phyloP scores from a whole-genome alignment of 2,329 filamentous ascomycete species.

The Trichothecium roseum region DNA sequence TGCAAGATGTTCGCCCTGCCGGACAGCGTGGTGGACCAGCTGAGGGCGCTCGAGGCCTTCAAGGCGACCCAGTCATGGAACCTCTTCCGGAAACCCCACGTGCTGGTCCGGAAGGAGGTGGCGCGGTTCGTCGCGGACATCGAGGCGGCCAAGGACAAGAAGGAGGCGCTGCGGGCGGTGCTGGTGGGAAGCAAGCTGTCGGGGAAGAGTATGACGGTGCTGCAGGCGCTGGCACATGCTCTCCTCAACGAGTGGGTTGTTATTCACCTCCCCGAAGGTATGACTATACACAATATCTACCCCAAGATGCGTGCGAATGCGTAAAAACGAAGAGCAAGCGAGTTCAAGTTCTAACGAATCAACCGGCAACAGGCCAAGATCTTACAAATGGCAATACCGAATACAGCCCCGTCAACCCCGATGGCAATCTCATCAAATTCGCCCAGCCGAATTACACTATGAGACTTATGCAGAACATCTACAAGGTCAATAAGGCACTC shows the following conservation, averaged over 20 bases:
- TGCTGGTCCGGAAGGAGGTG: conserved; percentile 71
- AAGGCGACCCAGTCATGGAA: conserved; percentile 83
- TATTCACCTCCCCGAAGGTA: conserved; percentile 82
- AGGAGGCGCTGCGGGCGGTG: conserved; percentile 52
- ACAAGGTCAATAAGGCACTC: conserved; percentile 59
- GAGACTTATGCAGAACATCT: conserved; percentile 61
- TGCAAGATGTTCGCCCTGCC: conserved; percentile 63
- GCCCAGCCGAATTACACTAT: conserved; percentile 70
- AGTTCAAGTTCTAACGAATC: no score
- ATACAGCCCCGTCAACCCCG: conserved; percentile 58
- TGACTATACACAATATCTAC: no score
- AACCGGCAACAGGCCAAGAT: conserved; percentile 56
- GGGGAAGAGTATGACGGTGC: conserved; percentile 78
- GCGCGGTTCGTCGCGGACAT: conserved; percentile 58
- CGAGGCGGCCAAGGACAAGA: conserved; percentile 37
- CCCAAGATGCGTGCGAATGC: no score
- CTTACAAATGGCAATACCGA: conserved; percentile 71
- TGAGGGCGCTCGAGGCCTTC: conserved; percentile 82
- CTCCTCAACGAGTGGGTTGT: conserved; percentile 82
- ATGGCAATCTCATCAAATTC: conserved; percentile 50
- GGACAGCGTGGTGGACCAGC: conserved; percentile 60
- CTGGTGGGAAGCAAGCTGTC: conserved; percentile 62
- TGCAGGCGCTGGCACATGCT: conserved; percentile 76
- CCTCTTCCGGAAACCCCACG: conserved; percentile 72
- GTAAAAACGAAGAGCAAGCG: no score